A percentile compares a stretch with the other conserved stretches of the same genome.
Conservation (phyloP, 2,329 filamentous ascomycete species). For the Saccharata proteae region DNA sequence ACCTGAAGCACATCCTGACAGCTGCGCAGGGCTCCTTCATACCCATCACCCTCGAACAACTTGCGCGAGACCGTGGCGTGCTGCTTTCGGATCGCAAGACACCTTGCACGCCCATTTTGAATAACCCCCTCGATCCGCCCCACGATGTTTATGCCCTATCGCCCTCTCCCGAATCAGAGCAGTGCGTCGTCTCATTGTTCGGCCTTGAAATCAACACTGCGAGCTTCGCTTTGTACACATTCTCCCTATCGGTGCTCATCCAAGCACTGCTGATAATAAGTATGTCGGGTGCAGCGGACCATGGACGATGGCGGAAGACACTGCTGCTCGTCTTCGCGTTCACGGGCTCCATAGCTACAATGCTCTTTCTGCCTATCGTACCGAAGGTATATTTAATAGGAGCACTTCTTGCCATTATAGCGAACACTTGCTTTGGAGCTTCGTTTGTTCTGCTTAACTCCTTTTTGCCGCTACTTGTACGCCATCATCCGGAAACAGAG, state of each 20-base stretch:
- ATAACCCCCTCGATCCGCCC: slow-evolving; percentile 26
- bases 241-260: slow-evolving; percentile 79
- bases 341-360: slow-evolving; percentile 67
- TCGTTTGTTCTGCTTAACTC: slow-evolving; percentile 94
- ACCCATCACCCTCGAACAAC: slow-evolving; percentile 84
- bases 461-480: slow-evolving; percentile 80
- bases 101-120: slow-evolving; percentile 59
- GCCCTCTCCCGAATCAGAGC: slow-evolving; percentile 23
- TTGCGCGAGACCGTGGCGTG: slow-evolving; percentile 85
- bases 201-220: slow-evolving; percentile 88
- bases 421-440: slow-evolving; percentile 88
- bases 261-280: slow-evolving; percentile 88
- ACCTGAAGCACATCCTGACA: slow-evolving; percentile 10
- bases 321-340: slow-evolving; percentile 78
- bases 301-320: slow-evolving; percentile 77
- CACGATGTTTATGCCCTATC: slow-evolving; percentile 11
- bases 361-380: slow-evolving; percentile 73
- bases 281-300: slow-evolving; percentile 91
- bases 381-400: slow-evolving; percentile 69
- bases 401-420: slow-evolving; percentile 72
- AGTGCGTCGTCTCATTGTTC: slow-evolving; percentile 73
- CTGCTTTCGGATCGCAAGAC: slow-evolving; percentile 64
- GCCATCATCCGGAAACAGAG: slow-evolving; percentile 57
- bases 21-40: slow-evolving; percentile 85
- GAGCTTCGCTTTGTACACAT: slow-evolving; percentile 97